A percentile compares a stretch with the other conserved stretches of the same genome.
Evolutionary conservation across 2,329 filamentous ascomycete genomes (phyloP).

Genomic region (Xylaria sp.): DNA sequence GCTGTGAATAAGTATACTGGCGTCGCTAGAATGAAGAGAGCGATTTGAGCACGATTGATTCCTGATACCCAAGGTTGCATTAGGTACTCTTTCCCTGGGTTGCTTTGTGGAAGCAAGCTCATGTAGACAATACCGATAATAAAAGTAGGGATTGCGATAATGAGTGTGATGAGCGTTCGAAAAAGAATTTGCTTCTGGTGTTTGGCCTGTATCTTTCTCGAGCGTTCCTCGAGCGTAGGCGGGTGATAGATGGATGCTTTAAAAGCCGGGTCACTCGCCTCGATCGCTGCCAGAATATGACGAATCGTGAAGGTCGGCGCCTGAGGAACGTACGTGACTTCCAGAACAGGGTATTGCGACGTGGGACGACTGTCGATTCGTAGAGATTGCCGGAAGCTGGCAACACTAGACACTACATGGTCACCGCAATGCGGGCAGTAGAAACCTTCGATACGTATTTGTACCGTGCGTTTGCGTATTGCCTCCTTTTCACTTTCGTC

Average conservation of each 20-base stretch:
- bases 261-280: conserved; percentile 73
- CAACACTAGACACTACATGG: conserved; percentile 65
- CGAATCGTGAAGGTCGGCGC: conserved; percentile 79
- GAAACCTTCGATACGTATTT: conserved; percentile 76
- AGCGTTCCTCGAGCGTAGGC: conserved; percentile 84
- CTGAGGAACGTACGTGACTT: conserved; percentile 75
- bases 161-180: conserved; percentile 75
- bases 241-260: conserved; percentile 78
- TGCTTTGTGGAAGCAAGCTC: conserved; percentile 74
- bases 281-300: conserved; percentile 75
- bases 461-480: conserved; percentile 64
- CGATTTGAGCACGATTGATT: conserved; percentile 80
- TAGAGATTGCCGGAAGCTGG: conserved; percentile 63
- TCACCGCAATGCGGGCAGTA: conserved; percentile 78
- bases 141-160: conserved; percentile 83
- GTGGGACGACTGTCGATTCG: conserved; percentile 67
- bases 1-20: conserved; percentile 89
- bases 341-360: conserved; percentile 73
- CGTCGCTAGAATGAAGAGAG: conserved; percentile 83
- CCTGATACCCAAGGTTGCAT: conserved; percentile 78
- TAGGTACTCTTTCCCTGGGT: conserved; percentile 70
- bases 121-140: conserved; percentile 91
- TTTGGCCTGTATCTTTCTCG: conserved; percentile 74
- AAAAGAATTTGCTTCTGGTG: conserved; percentile 76
- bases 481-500: conserved; percentile 41